Percentiles rank a stretch among this genome's conserved stretches.
These are phyloP conservation scores for Corylus heterophylla DNA, from an alignment of 306 rosid species.

Conservation along the genomic window DNA sequence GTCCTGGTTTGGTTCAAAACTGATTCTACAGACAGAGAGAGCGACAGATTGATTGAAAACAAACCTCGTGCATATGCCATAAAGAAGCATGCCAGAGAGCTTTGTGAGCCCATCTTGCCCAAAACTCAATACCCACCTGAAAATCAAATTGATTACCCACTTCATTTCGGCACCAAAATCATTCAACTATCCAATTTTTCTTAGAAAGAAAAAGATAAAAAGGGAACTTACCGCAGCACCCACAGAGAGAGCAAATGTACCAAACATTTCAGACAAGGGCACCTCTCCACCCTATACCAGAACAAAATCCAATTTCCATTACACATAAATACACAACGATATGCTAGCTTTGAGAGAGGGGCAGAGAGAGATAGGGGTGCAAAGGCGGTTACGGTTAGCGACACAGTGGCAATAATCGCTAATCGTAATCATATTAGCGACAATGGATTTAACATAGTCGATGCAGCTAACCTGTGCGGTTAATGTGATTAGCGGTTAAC, in stretches of 20 bases:
- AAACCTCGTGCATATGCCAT: conserved; percentile 71
- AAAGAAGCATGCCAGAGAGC: conserved; percentile 70
- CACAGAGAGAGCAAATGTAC: conserved; percentile 89
- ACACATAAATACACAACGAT: conserved; percentile 2
- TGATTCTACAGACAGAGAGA: background rate
- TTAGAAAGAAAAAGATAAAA: background rate
- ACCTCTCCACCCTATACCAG: conserved; percentile 70
- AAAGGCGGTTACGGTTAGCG: too few relatives aligned
- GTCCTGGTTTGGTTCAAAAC: too few relatives aligned
- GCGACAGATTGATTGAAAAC: background rate
- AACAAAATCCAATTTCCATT: conserved; percentile 27
- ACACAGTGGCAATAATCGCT: too few relatives aligned
- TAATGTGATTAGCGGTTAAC: too few relatives aligned
- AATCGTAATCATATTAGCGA: too few relatives aligned
- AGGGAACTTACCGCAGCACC: conserved; percentile 76
- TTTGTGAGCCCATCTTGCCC: conserved; percentile 75
- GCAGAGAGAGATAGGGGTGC: too few relatives aligned
- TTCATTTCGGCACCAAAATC: background rate
- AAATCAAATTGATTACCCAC: background rate
- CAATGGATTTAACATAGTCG: too few relatives aligned
- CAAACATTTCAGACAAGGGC: conserved; percentile 84
- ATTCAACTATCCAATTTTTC: background rate
- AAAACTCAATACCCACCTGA: conserved; percentile 68
- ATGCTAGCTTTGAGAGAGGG: background rate
- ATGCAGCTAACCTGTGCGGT: too few relatives aligned